Evolutionary conservation across 2,329 filamentous ascomycete species (phyloP).

Genomic region (Penicillium nordicum): DNA sequence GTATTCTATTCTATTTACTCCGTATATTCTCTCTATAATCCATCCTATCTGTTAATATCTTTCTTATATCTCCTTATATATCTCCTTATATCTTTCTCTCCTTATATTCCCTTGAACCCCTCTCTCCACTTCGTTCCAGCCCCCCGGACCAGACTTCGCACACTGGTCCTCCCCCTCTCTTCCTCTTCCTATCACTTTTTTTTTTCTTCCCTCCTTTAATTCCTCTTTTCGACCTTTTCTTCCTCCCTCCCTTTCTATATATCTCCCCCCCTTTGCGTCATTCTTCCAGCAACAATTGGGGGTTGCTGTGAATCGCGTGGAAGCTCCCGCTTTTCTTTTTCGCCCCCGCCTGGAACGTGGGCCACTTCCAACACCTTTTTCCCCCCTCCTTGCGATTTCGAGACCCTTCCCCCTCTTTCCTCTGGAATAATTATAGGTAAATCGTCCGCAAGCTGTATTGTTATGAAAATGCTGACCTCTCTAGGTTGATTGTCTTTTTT

Average conservation of each 20-base stretch:
- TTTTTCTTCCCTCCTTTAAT: not conserved
- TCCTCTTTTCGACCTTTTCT: not conserved
- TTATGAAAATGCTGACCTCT: not conserved
- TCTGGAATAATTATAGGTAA: not conserved
- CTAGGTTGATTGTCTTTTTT: slow-evolving; percentile 7
- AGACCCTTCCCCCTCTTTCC: slow-evolving; percentile 1
- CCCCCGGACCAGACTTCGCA: slow-evolving; percentile 21
- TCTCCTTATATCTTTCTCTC: not conserved
- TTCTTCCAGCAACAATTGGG: slow-evolving; percentile 3
- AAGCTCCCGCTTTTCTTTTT: slow-evolving; percentile 9
- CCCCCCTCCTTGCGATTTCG: slow-evolving; percentile 1
- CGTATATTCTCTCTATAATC: too few relatives aligned
- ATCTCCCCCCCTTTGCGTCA: not conserved
- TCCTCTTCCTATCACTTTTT: slow-evolving; percentile 4
- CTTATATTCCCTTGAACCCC: slow-evolving; percentile 1
- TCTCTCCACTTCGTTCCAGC: slow-evolving; percentile 21
- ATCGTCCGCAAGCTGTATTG: not conserved
- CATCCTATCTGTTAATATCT: too few relatives aligned
- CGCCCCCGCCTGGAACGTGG: slow-evolving; percentile 14
- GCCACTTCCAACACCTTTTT: slow-evolving; percentile 11
- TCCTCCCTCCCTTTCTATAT: not conserved
- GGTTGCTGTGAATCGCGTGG: slow-evolving; percentile 6
- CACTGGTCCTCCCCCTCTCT: slow-evolving; percentile 7
- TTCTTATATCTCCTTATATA: not conserved
- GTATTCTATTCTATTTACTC: not conserved